These are phyloP conservation scores for Sisymbrium altissimum DNA, from an alignment of 345 rosid species.

Conservation along the genomic window DNA sequence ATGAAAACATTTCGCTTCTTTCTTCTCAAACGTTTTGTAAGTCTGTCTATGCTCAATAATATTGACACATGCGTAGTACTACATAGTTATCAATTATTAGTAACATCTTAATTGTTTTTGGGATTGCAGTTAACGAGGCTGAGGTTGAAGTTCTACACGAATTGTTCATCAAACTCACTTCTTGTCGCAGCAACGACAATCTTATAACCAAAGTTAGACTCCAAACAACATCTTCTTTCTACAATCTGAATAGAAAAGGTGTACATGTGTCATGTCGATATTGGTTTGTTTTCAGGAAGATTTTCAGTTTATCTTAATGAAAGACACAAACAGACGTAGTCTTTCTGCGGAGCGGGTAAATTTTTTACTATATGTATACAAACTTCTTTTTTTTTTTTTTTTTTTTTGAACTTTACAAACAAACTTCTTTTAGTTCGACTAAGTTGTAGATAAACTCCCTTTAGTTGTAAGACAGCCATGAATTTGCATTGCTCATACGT, in stretches of 20 bases:
- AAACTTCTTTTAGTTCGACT: neutral
- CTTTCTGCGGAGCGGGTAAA: constrained; percentile 57
- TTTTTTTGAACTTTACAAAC: too few species aligned
- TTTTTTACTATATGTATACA: neutral
- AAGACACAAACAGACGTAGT: constrained; percentile 44
- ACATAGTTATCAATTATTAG: neutral
- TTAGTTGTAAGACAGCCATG: neutral
- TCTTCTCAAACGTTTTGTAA: constrained; percentile 32
- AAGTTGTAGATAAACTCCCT: neutral
- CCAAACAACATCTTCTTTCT: neutral
- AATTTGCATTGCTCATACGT: neutral
- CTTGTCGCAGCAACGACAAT: constrained; percentile 48
- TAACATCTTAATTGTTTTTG: neutral
- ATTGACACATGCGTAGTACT: neutral
- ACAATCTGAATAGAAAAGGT: neutral
- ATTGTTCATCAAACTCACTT: constrained; percentile 67
- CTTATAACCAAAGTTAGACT: constrained; percentile 59
- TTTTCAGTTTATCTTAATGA: constrained; percentile 48
- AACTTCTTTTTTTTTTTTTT: neutral
- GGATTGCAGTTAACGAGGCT: constrained; percentile 57
- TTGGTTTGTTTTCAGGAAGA: constrained; percentile 44
- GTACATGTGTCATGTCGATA: neutral
- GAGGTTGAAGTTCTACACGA: constrained; percentile 73
- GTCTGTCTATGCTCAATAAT: neutral
- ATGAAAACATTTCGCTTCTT: constrained; percentile 9